Base-by-base conservation (phyloP, 306 rosid species). In the Vachellia collinsii region DNA sequence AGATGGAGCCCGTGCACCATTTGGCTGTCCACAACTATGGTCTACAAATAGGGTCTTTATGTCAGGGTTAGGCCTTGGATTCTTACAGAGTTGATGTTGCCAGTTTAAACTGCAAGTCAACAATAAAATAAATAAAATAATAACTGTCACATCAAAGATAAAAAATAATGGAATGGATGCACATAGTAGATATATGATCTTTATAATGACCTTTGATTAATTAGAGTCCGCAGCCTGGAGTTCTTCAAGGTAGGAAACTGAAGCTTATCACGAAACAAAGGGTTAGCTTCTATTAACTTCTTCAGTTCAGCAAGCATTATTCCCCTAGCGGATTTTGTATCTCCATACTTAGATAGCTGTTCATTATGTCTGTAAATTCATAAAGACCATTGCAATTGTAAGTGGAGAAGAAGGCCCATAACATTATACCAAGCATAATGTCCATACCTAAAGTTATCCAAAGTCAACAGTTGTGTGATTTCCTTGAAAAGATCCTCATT, bases 81-180 rank as follows among this genome's bases (percentile, higher is more conserved):
- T 96, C 94, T 96, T 96, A 85, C 99, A 96, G 78, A 96, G 99
- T 81, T 96, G 99, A 88, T 96, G 99, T 87, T 96, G 99, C 99
- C 99, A 96, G 77, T 96, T 96, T 85, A 96, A 91, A 86, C 99
- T 96, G 94, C 89, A 84, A 82, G 61, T 70, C 83, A 72, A 88
- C 41, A 68, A 42, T 67, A 9, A 25, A 51, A 76, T 43, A 54
- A 41, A 56, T 11, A 36, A 63, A 29, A 54, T 56, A 70, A 83
- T 7, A 59, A n/a, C 73, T n/a, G 74, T n/a, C 39, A 58, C 66
- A 72, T 3, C 78, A 76, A 50, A 62, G 62, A 58, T 76, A 76
- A 53, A 72, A 72, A 12, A 39, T 42, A 76, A 42, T 64, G 56
- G 58, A 82, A 50, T 61, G 23, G 48, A 43, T 36, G 75, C 37